Percentiles rank a stretch among this genome's conserved stretches.
Conservation (phyloP, 805 yeast species). For the Komagataella mondaviorum region DNA sequence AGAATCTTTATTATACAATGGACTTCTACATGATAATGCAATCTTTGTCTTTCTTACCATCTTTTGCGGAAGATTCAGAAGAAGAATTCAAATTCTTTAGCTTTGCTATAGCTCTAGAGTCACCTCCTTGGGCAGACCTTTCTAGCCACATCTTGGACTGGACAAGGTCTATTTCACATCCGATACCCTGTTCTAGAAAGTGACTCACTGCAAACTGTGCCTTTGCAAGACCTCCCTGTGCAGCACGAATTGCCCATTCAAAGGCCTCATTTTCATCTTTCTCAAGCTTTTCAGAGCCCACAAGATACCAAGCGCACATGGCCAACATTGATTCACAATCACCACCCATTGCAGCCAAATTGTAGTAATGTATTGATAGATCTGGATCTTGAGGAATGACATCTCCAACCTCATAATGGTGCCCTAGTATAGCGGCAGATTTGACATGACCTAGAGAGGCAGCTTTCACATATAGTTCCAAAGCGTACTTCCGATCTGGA, state of each 20-base stretch:
- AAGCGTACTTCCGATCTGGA: slow-evolving; percentile 71
- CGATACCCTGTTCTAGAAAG: slow-evolving; percentile 79
- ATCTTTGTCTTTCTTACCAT: background rate
- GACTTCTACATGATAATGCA: background rate
- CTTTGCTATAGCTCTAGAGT: slow-evolving; percentile 1
- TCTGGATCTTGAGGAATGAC: slow-evolving; percentile 67
- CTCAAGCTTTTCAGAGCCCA: slow-evolving; percentile 80
- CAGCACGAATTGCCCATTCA: slow-evolving; percentile 90
- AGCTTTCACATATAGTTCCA: slow-evolving; percentile 75
- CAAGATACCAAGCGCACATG: slow-evolving; percentile 92
- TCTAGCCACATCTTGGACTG: slow-evolving; percentile 66
- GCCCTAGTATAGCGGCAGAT: slow-evolving; percentile 70
- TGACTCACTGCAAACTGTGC: slow-evolving; percentile 81
- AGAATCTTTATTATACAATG: background rate
- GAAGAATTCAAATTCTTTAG: background rate
- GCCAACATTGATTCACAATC: slow-evolving; percentile 87
- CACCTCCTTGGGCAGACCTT: slow-evolving; percentile 43
- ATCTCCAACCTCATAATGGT: slow-evolving; percentile 73
- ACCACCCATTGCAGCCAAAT: slow-evolving; percentile 80
- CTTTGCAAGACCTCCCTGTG: slow-evolving; percentile 56
- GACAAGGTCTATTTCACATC: slow-evolving; percentile 45
- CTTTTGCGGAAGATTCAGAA: background rate
- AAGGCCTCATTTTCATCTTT: slow-evolving; percentile 77
- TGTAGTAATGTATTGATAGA: slow-evolving; percentile 82
- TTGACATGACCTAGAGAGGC: slow-evolving; percentile 80